Evolutionary conservation across 2,329 filamentous ascomycete species (phyloP).

Genomic region (Elsinoe australis): DNA sequence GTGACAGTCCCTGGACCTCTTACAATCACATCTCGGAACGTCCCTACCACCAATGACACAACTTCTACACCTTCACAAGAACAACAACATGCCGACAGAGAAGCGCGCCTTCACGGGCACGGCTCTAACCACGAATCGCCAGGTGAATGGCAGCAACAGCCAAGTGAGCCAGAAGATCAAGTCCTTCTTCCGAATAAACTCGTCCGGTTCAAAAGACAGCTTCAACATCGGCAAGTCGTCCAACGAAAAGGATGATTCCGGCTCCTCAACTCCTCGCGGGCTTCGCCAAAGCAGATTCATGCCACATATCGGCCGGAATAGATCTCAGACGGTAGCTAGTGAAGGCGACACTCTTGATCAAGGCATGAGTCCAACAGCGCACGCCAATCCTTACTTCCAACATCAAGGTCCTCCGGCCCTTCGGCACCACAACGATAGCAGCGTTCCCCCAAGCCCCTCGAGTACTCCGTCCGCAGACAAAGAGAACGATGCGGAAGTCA

Average conservation of each 20-base stretch:
- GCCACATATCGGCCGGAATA: slow-evolving; percentile 75
- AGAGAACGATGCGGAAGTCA: slow-evolving; percentile 52
- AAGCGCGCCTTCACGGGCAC: slow-evolving; percentile 44
- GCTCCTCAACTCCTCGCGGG: slow-evolving; percentile 42
- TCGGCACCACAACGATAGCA: slow-evolving; percentile 90
- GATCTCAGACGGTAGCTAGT: slow-evolving; percentile 83
- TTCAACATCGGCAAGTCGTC: slow-evolving; percentile 27
- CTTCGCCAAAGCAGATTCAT: slow-evolving; percentile 86
- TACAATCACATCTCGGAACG: background rate
- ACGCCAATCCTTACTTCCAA: slow-evolving; percentile 94
- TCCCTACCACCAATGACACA: slow-evolving; percentile 32
- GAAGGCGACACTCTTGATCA: slow-evolving; percentile 89
- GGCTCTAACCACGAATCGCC: slow-evolving; percentile 37
- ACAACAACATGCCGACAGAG: slow-evolving; percentile 34
- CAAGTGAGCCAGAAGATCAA: slow-evolving; percentile 58
- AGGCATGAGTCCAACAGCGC: slow-evolving; percentile 78
- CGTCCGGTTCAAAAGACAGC: slow-evolving; percentile 38
- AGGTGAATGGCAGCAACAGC: slow-evolving; percentile 42
- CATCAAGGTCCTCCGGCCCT: slow-evolving; percentile 91
- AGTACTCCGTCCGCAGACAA: slow-evolving; percentile 73
- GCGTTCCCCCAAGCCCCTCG: slow-evolving; percentile 83
- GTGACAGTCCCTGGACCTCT: slow-evolving; percentile 14
- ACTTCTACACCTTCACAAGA: slow-evolving; percentile 35
- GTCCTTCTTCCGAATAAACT: slow-evolving; percentile 62
- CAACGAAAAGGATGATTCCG: slow-evolving; percentile 31